Conservation (phyloP, 495 filamentous ascomycete species). For the Penicillium dipodomyicola region DNA sequence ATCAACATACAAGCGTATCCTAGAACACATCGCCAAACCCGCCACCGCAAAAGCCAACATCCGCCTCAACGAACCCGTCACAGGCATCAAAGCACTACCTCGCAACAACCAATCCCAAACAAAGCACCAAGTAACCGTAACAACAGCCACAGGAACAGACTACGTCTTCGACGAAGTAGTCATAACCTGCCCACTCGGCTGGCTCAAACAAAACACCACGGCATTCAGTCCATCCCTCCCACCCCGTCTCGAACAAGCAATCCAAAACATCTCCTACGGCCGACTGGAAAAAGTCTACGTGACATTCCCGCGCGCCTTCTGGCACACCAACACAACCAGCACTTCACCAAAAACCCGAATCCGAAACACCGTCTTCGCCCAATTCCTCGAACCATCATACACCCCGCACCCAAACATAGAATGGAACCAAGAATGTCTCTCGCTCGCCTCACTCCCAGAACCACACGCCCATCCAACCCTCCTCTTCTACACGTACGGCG, state of each 20-base stretch:
- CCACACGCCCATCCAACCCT: slow-evolving; percentile 74
- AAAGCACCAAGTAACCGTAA: slow-evolving; percentile 47
- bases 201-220: slow-evolving; percentile 72
- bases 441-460: slow-evolving; percentile 64
- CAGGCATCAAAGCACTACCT: slow-evolving; percentile 41
- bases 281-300: slow-evolving; percentile 91
- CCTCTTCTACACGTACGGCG: slow-evolving; percentile 87
- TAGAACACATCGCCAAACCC: slow-evolving; percentile 62
- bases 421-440: slow-evolving; percentile 80
- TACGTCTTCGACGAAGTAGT: slow-evolving; percentile 80
- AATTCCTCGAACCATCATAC: slow-evolving; percentile 56
- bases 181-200: slow-evolving; percentile 81
- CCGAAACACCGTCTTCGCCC: slow-evolving; percentile 32
- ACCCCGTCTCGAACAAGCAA: slow-evolving; percentile 62
- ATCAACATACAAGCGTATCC: slow-evolving; percentile 77
- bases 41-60: slow-evolving; percentile 63
- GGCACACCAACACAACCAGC: slow-evolving; percentile 36
- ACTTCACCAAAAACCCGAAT: slow-evolving; percentile 11
- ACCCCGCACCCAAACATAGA: slow-evolving; percentile 68
- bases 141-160: slow-evolving; percentile 50
- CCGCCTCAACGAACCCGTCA: slow-evolving; percentile 54
- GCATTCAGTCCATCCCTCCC: slow-evolving; percentile 72
- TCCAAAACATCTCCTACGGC: slow-evolving; percentile 79
- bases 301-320: slow-evolving; percentile 73
- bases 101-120: slow-evolving; percentile 13